A percentile compares a stretch with the other conserved stretches of the same genome.
Evolutionary conservation across 1,284 basidiomycete genomes (phyloP).

Genomic region (Violaceomyces palustris): DNA sequence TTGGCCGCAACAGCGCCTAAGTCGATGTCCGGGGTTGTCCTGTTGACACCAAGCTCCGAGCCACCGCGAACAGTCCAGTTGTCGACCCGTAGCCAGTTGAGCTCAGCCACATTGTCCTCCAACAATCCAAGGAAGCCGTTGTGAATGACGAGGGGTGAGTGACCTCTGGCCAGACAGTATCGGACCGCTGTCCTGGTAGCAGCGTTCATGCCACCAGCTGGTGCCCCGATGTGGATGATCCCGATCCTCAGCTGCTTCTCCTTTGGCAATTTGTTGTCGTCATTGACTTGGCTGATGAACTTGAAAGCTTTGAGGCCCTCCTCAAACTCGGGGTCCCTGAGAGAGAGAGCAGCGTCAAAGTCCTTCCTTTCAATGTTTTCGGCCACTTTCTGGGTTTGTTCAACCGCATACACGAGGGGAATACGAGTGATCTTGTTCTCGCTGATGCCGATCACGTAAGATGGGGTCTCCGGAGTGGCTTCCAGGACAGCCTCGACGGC

Average conservation of each 20-base stretch:
- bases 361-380: constrained; percentile 76
- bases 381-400: constrained; percentile 75
- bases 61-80: constrained; percentile 93
- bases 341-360: constrained; percentile 78
- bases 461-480: constrained; percentile 81
- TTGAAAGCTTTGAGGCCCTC: constrained; percentile 82
- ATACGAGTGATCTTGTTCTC: constrained; percentile 93
- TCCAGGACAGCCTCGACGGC: constrained; percentile 87
- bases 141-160: constrained; percentile 82
- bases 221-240: constrained; percentile 92
- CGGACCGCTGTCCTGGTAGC: constrained; percentile 90
- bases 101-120: constrained; percentile 76
- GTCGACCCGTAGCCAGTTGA: constrained; percentile 96
- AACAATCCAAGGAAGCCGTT: constrained; percentile 93
- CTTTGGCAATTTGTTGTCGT: constrained; percentile 62
- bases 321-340: constrained; percentile 85
- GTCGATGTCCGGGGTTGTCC: constrained; percentile 76
- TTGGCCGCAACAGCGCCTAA: constrained; percentile 75
- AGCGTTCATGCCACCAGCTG: constrained; percentile 97
- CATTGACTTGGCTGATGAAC: constrained; percentile 54
- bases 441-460: constrained; percentile 92
- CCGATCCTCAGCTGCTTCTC: constrained; percentile 65
- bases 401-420: constrained; percentile 86
- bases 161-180: constrained; percentile 86
- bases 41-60: constrained; percentile 97